Evolutionary conservation across 2,329 filamentous ascomycete species (phyloP).

Genomic region (Aspergillus sp.): DNA sequence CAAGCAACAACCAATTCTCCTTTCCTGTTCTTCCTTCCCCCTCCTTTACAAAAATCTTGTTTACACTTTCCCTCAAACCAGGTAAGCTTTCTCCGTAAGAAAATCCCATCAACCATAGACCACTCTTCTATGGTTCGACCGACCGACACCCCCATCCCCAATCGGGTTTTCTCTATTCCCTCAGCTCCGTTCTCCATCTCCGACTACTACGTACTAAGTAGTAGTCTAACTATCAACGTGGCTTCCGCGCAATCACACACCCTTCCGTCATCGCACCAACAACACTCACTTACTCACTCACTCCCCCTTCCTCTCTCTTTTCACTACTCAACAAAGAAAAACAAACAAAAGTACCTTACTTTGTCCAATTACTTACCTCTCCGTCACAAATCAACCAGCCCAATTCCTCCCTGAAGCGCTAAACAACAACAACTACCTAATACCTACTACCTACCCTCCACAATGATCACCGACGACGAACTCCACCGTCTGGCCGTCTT

Average conservation of each 20-base stretch:
- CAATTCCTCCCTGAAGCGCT: background rate
- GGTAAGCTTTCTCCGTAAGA: background rate
- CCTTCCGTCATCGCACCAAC: no score
- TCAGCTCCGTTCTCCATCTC: background rate
- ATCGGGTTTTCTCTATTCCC: no score
- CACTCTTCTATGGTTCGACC: background rate
- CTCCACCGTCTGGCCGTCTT: conserved; percentile 92
- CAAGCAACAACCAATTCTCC: background rate
- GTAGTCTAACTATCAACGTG: no score
- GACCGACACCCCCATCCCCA: no score
- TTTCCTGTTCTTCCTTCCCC: background rate
- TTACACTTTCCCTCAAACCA: background rate
- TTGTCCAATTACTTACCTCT: no score
- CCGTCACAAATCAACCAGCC: no score
- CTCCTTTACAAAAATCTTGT: background rate
- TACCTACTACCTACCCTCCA: conserved; percentile 35
- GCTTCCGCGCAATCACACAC: no score
- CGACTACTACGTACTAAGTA: no score
- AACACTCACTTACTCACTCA: no score
- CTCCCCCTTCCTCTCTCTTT: no score
- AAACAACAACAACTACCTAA: background rate
- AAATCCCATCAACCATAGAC: background rate
- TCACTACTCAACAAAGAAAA: no score
- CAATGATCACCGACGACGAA: conserved; percentile 91
- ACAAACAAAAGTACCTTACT: no score